phyloP scores from a whole-genome alignment of 192 early-diverging fungal genomes.

The Pilobolus umbonatus region DNA sequence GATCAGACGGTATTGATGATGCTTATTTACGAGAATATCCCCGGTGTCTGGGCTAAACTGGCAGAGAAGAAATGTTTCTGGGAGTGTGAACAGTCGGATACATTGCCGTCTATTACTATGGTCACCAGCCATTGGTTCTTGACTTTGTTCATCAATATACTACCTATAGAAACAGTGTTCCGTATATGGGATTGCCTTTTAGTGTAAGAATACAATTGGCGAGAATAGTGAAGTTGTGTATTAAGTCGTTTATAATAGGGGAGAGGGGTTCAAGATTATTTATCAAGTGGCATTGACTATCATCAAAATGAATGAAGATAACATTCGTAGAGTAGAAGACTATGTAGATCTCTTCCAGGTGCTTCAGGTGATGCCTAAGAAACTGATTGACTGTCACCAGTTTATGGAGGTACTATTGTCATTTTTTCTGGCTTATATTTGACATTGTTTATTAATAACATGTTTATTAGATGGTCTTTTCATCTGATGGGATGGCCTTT shows the following conservation, averaged over 20 bases:
- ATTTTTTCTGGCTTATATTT: not conserved
- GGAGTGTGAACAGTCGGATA: constrained; percentile 42
- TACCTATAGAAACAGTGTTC: constrained; percentile 67
- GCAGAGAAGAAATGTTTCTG: constrained; percentile 37
- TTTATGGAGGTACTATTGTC: constrained; percentile 41
- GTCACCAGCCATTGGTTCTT: constrained; percentile 83
- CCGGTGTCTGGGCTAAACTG: constrained; percentile 44
- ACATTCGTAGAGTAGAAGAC: constrained; percentile 50
- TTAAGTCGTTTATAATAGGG: too few relatives aligned
- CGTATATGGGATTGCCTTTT: constrained; percentile 67
- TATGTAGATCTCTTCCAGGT: constrained; percentile 52
- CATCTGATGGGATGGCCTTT: constrained; percentile 4
- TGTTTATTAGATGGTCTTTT: constrained; percentile 10
- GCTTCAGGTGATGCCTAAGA: constrained; percentile 51
- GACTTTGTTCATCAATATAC: constrained; percentile 72
- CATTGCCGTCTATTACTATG: constrained; percentile 63
- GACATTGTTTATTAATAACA: not conserved
- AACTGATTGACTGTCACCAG: constrained; percentile 52
- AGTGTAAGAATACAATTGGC: too few relatives aligned
- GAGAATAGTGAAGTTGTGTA: too few relatives aligned
- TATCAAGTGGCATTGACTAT: constrained; percentile 69
- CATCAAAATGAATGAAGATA: constrained; percentile 57
- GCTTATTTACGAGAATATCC: constrained; percentile 48
- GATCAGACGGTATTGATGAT: constrained; percentile 67
- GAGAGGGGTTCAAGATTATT: constrained; percentile 53